Evolutionary conservation across 495 filamentous ascomycete species (phyloP).

Genomic region (Sporormia fimetaria): DNA sequence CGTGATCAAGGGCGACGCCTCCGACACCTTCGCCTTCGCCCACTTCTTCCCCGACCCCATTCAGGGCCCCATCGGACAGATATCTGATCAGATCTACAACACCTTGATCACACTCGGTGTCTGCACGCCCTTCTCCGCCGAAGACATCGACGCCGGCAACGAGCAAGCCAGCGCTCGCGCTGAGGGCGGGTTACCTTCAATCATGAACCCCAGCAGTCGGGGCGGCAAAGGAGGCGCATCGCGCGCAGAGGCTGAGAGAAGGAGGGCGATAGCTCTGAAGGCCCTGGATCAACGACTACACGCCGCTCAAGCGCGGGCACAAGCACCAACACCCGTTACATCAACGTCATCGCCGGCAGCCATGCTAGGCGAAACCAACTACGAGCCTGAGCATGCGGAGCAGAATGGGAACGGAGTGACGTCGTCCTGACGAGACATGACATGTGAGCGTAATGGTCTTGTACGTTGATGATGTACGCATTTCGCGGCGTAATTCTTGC

Average conservation of each 20-base stretch:
- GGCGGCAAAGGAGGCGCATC: slow-evolving; percentile 40
- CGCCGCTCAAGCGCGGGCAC: slow-evolving; percentile 48
- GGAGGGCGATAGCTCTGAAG: slow-evolving; percentile 78
- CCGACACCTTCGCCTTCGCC: slow-evolving; percentile 88
- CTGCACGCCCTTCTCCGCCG: slow-evolving; percentile 75
- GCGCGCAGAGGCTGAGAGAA: slow-evolving; percentile 82
- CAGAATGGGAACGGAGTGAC: slow-evolving; percentile 5
- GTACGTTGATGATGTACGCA: neutral
- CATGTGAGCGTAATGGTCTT: neutral
- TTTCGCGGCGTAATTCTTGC: too few relatives aligned
- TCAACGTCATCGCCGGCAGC: slow-evolving; percentile 6
- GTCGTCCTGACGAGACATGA: slow-evolving; percentile 1
- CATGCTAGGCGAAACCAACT: slow-evolving; percentile 26
- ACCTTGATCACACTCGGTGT: slow-evolving; percentile 60
- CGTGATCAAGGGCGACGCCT: slow-evolving; percentile 70
- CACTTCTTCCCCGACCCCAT: slow-evolving; percentile 87
- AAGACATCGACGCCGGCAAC: slow-evolving; percentile 72
- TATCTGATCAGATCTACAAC: slow-evolving; percentile 65
- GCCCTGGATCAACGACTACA: slow-evolving; percentile 85
- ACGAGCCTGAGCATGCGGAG: slow-evolving; percentile 22
- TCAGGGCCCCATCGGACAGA: slow-evolving; percentile 60
- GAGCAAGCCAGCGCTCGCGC: slow-evolving; percentile 54
- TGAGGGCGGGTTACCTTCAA: slow-evolving; percentile 54
- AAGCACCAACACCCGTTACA: slow-evolving; percentile 7
- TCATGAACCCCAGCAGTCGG: slow-evolving; percentile 42